Base-by-base conservation (phyloP, 148 eudicot genomes). In the Cornus florida region DNA sequence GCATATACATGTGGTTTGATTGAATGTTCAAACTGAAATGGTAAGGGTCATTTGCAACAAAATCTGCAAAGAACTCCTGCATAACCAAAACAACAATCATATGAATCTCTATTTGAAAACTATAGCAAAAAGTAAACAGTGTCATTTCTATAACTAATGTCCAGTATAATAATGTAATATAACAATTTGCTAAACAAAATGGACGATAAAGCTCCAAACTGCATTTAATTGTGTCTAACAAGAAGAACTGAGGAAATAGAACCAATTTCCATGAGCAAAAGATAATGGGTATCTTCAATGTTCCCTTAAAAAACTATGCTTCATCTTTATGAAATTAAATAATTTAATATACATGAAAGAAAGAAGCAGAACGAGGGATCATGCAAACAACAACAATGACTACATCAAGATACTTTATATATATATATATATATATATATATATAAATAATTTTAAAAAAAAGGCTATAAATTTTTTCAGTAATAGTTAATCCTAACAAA, bases 51-150 rank as follows among this genome's bases (percentile, higher is more conserved):
- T 76, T 78, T 81, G 97, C 91, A 82, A 93, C 97, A 86, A 93
- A 93, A 81, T 95, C 99, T 22, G 96, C 99, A 86, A 83, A 95
- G 80, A 87, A 90, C 84, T 95, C 99, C 99, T 95, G 97, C 86
- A 86, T 59, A 60, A 69, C 70, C 16, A 75, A 28, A 71, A 38
- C n/a, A 19, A 22, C 38, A 31, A 83, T 69, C 12, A 46, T 17
- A 19, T 3, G 10, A 67, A 57, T 17, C n/a, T 10, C 6, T 9
- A 9, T 53, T 53, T 35, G 24, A 57, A 67, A 59, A 20, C 33
- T 16, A 43, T 32, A 43, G 7, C 28, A 73, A 28, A 35, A 64
- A 46, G 32, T n/a, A 17, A 65, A 20, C 3, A 7, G 8, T 43
- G 24, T 67, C 64, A 67, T 31, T 67, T 59, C 38, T 39, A 50